Evolutionary conservation across 495 filamentous ascomycete genomes (phyloP).

Genomic region (Aspergillus indologenus): DNA sequence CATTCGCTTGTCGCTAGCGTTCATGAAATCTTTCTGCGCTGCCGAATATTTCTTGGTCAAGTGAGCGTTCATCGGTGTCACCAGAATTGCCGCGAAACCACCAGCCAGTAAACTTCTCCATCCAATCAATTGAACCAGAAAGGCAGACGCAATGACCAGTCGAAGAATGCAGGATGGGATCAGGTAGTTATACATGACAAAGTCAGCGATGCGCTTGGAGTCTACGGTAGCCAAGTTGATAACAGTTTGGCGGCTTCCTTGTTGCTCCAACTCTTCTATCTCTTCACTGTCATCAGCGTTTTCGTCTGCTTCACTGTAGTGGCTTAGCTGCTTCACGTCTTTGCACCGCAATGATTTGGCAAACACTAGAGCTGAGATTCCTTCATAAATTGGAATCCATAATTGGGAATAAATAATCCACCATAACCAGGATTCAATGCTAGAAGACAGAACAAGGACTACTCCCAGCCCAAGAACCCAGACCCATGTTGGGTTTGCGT

Average conservation of each 20-base stretch:
- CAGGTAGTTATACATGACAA: constrained; percentile 62
- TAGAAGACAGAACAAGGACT: constrained; percentile 51
- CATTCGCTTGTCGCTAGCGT: constrained; percentile 73
- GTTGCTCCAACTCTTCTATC: constrained; percentile 50
- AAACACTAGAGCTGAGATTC: constrained; percentile 71
- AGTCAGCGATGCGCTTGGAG: constrained; percentile 68
- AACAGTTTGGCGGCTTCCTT: constrained; percentile 68
- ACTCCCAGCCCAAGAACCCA: constrained; percentile 65
- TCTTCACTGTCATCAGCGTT: constrained; percentile 32
- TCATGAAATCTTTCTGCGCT: constrained; percentile 74
- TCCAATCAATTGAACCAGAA: constrained; percentile 68
- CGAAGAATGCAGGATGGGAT: constrained; percentile 56
- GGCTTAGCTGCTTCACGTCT: constrained; percentile 59
- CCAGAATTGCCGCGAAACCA: constrained; percentile 58
- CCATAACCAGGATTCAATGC: constrained; percentile 58
- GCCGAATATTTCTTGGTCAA: constrained; percentile 63
- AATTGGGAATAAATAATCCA: constrained; percentile 66
- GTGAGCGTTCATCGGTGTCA: constrained; percentile 67
- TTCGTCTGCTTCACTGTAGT: constrained; percentile 23
- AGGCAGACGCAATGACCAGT: constrained; percentile 60
- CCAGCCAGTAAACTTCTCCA: constrained; percentile 69
- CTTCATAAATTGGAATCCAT: constrained; percentile 61
- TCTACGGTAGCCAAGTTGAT: constrained; percentile 82
- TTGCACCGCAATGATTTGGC: constrained; percentile 77
- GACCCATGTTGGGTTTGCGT: constrained; percentile 51